Base-by-base conservation (phyloP, 208 protist species). In the Trypanosoma rangeli region DNA sequence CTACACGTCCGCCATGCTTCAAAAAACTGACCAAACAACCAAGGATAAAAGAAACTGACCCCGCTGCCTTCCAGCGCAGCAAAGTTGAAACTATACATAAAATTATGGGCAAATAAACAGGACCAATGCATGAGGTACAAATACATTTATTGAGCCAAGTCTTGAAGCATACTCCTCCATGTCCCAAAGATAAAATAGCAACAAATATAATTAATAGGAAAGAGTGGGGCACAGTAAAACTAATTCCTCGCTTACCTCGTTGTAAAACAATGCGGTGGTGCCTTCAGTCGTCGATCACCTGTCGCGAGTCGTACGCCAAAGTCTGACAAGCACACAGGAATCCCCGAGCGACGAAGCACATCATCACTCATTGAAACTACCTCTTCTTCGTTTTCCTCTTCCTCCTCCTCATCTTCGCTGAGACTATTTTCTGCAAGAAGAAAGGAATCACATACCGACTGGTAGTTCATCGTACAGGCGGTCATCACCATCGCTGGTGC, bases 341-440 rank as follows among this genome's bases (percentile, higher is more conserved):
- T 93, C 60, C 87, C 87, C 16, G 87, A 94, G 24, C 87, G 85
- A n/a, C 87, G 79, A 74, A 93, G 77, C 28, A 90, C 79, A 67
- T 93, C 81, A 61, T 93, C 79, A 33, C 89, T 64, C 69, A 86
- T 84, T 52, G 78, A 73, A 48, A 76, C 68, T 33, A 74, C 55
- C 55, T 80, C 74, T 35, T 78, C 76, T 18, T 68, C 61, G 31
- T 64, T 58, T 28, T 89, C 78, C 50, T 86, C 84, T 26, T 89
- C 80, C 57, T 85, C 82, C 29, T 91, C 75, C 65, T 82, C 73
- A 58, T 37, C 33, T 37, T 37, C 73, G 62, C 76, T 74, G 37
- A 28, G 9, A 35, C 28, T 58, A 10, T 20, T 58, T 10, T 12
- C 18, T 12, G 5, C 16, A 35, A 58, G 18, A 28, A 82, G 67